These are phyloP conservation scores for Bryoglossum gracile DNA, from an alignment of 495 filamentous ascomycete genomes.

Conservation along the genomic window DNA sequence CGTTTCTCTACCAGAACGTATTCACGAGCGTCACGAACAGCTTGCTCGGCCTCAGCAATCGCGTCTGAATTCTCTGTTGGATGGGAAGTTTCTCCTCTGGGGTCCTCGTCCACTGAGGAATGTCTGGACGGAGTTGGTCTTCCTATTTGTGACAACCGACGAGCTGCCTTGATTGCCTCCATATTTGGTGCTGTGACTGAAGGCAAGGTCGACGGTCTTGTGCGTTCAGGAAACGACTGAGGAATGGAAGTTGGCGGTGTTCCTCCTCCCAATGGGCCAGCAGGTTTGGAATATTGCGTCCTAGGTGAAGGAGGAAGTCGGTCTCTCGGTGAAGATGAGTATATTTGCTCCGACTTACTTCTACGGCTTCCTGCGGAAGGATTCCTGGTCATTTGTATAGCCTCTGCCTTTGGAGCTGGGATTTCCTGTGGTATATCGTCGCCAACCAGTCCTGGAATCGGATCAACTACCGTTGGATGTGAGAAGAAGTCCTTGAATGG, in stretches of 20 bases:
- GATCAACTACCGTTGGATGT: conserved; percentile 61
- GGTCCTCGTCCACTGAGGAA: conserved; percentile 27
- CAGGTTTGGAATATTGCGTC: conserved; percentile 6
- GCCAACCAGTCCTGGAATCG: conserved; percentile 75
- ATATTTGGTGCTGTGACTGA: conserved; percentile 24
- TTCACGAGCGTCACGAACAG: conserved; percentile 82
- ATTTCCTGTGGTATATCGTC: conserved; percentile 55
- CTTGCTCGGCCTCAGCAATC: conserved; percentile 71
- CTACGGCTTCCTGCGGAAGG: conserved; percentile 12
- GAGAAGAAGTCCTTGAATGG: conserved; percentile 77
- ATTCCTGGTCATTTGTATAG: conserved; percentile 13
- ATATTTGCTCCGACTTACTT: background rate
- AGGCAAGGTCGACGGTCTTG: conserved; percentile 32
- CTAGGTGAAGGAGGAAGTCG: conserved; percentile 11
- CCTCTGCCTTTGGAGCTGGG: conserved; percentile 13
- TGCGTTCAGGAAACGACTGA: background rate
- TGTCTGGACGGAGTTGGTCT: background rate
- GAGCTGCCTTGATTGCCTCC: conserved; percentile 12
- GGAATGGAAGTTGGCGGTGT: conserved; percentile 18
- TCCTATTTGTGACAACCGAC: conserved; percentile 4
- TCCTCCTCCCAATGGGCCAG: conserved; percentile 14
- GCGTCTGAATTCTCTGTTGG: conserved; percentile 41
- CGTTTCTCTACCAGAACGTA: conserved; percentile 95
- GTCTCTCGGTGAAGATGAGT: conserved; percentile 19
- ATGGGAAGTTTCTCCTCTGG: conserved; percentile 23